A percentile compares a stretch with the other conserved stretches of the same genome.
phyloP scores from a whole-genome alignment of 371 early-diverging fungal species.

The Gilbertella persicaria region DNA sequence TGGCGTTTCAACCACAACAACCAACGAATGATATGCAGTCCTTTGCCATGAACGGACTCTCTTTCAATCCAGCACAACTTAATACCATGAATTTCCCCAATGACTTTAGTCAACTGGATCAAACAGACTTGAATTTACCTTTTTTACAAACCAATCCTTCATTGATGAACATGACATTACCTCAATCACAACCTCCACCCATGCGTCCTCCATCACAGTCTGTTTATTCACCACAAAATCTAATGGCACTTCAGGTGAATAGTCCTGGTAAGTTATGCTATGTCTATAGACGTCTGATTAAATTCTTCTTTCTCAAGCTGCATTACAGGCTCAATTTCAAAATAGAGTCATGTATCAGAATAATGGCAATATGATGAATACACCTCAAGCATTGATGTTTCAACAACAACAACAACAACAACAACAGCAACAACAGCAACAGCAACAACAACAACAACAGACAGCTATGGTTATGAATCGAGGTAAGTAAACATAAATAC shows the following conservation, averaged over 20 bases:
- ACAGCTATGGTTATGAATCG: conserved; percentile 34
- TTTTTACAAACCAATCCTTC: conserved; percentile 22
- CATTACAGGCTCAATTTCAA: conserved; percentile 30
- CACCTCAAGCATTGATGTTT: conserved; percentile 39
- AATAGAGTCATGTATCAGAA: conserved; percentile 33
- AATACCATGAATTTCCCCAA: conserved; percentile 24
- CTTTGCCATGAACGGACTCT: conserved; percentile 25
- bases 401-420: conserved; percentile 35
- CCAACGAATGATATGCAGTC: too few species aligned
- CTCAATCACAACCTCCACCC: conserved; percentile 19
- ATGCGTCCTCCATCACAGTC: conserved; percentile 18
- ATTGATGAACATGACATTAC: conserved; percentile 18
- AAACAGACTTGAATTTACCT: conserved; percentile 30
- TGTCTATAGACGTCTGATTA: background rate
- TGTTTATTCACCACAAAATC: conserved; percentile 32
- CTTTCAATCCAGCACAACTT: conserved; percentile 30
- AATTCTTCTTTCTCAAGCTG: conserved; percentile 6
- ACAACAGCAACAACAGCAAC: conserved; percentile 18
- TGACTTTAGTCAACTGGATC: conserved; percentile 30
- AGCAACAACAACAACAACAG: conserved; percentile 29
- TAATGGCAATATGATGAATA: conserved; percentile 32
- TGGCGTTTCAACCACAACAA: conserved; percentile 39
- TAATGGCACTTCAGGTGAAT: conserved; percentile 19
- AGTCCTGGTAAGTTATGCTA: conserved; percentile 12
- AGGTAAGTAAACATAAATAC: conserved; percentile 17